phyloP scores from a whole-genome alignment of 1,284 basidiomycete species.

The Cryptococcus depauperatus region DNA sequence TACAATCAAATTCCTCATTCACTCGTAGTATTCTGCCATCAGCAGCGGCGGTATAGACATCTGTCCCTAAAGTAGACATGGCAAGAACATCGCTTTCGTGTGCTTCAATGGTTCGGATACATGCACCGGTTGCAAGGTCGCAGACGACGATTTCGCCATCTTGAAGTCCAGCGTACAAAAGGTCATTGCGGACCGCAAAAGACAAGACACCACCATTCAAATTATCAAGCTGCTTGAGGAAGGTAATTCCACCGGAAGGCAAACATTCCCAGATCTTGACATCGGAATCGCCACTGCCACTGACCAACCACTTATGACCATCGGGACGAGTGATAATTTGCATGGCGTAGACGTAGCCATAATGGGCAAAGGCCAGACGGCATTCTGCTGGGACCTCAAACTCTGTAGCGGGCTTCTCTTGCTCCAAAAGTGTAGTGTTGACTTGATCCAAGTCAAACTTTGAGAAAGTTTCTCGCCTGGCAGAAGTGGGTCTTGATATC shows the following conservation, averaged over 20 bases:
- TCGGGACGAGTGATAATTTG: conserved; percentile 47
- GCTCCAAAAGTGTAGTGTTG: conserved; percentile 4
- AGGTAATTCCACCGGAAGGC: conserved; percentile 31
- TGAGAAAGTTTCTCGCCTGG: conserved; percentile 10
- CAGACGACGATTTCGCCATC: conserved; percentile 86
- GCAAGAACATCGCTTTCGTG: conserved; percentile 79
- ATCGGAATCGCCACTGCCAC: conserved; percentile 79
- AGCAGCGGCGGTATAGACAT: conserved; percentile 74
- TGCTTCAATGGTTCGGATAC: conserved; percentile 76
- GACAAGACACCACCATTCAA: conserved; percentile 58
- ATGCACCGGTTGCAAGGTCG: conserved; percentile 79
- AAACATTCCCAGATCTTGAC: conserved; percentile 80
- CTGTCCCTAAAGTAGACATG: conserved; percentile 62
- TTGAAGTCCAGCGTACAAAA: conserved; percentile 86
- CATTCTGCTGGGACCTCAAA: conserved; percentile 57
- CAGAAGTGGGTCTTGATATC: conserved; percentile 5
- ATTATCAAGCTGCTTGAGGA: conserved; percentile 25
- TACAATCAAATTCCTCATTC: conserved; percentile 73
- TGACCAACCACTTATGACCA: conserved; percentile 56
- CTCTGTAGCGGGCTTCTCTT: conserved; percentile 22
- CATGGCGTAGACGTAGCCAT: conserved; percentile 89
- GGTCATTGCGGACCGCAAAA: conserved; percentile 64
- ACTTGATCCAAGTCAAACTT: conserved; percentile 16
- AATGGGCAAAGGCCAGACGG: conserved; percentile 79
- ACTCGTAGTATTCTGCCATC: conserved; percentile 75